Conservation (phyloP, 495 filamentous ascomycete species). For the Jackrogersella multiformis region DNA sequence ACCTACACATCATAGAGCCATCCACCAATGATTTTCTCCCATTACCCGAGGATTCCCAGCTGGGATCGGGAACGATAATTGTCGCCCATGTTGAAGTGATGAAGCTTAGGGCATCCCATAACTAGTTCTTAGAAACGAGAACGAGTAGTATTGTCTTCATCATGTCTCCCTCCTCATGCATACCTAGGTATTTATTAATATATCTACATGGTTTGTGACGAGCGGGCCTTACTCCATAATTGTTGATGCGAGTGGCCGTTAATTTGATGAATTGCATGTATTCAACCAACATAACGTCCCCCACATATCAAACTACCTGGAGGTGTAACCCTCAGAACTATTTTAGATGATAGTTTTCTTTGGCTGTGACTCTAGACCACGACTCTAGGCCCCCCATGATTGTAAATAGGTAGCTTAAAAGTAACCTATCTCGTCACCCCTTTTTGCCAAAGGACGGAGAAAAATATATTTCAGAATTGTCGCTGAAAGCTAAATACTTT, state of each 20-base stretch:
- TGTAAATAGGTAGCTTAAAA: neutral
- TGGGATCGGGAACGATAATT: conserved; percentile 32
- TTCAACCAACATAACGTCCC: conserved; percentile 27
- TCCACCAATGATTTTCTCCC: conserved; percentile 30
- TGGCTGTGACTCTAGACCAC: no score
- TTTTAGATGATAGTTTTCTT: conserved; percentile 22
- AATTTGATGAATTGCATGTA: conserved; percentile 37
- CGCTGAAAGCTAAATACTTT: no score
- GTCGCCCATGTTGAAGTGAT: conserved; percentile 12
- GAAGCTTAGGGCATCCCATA: conserved; percentile 5
- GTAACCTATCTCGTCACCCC: no score
- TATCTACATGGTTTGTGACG: conserved; percentile 15
- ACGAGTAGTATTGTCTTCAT: conserved; percentile 19
- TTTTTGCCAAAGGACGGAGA: neutral
- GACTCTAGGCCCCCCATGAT: neutral
- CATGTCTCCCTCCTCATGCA: conserved; percentile 31
- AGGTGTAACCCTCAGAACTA: conserved; percentile 34
- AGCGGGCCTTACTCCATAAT: conserved; percentile 21
- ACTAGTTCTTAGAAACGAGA: conserved; percentile 11
- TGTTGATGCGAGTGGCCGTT: conserved; percentile 37
- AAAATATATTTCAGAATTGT: neutral
- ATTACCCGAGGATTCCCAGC: conserved; percentile 38
- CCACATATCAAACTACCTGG: conserved; percentile 27
- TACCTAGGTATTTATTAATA: conserved; percentile 39
- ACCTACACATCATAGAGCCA: conserved; percentile 5